Base-by-base conservation (phyloP, 441 rosid species). In the Biscutella auriculata region DNA sequence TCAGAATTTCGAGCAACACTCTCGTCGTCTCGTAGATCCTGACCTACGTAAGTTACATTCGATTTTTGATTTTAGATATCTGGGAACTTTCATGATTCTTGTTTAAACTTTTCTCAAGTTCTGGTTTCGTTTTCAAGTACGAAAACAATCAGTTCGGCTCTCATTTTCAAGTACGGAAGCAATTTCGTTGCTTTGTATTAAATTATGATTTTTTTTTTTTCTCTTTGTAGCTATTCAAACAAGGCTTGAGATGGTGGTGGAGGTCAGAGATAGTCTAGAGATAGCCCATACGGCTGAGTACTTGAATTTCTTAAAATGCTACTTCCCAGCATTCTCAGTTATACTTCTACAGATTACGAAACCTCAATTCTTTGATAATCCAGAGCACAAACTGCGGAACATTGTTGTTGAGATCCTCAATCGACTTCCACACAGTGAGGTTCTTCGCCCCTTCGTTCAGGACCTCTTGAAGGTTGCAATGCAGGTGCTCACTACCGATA, bases 391-490 rank as follows among this genome's bases (percentile, higher is more conserved):
- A 73, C 79, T 95, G 21, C 74, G 99, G 13, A 91, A 91, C 64
- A 80, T 91, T 43, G 87, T 87, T 9, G 95, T 95, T 55, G 97
- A 95, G 79, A 87, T 95, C 35, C 96, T 95, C 19, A 91, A 91
- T 72, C 96, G 96, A 27, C 84, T 95, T n/a, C 98, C 98, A 14
- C 97, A 91, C 55, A 95, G 97, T 45, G 98, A 95, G 73, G 99
- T 95, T 52, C 93, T 95, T 49, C 93, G 98, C 53, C 99, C 99
- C 19, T 95, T 91, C 67, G 98, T 95, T 73, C 97, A 86, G 77
- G 96, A 95, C 60, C 95, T 95, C 26, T 81, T 95, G 68, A 91
- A 85, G 78, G 97, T 95, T 32, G 91, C 98, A 3, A 91, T 95
- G 99, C 91, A 91, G 68, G 97, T 91, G 52, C 92, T 91, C 52